Evolutionary conservation across 1,139 yeast species (phyloP).

Genomic region (Saccharomyces hybrid): DNA sequence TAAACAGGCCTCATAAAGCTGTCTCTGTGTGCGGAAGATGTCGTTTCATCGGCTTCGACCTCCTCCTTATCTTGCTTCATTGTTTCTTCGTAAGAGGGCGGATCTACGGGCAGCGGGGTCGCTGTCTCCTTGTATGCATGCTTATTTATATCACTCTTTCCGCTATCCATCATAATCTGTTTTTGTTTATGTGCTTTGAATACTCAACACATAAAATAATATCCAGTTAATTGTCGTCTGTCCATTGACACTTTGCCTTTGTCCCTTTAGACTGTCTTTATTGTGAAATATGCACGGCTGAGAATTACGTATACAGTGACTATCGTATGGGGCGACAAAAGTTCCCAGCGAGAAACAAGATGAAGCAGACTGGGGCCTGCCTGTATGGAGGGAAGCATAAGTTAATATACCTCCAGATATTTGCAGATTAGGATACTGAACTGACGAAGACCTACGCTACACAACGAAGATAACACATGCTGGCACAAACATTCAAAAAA

Average conservation of each 20-base stretch:
- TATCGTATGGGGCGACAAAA: neutral
- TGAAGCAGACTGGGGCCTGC: neutral
- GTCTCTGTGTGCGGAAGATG: neutral
- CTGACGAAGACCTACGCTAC: neutral
- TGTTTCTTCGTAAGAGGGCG: constrained; percentile 23
- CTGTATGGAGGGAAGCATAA: neutral
- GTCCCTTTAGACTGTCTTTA: neutral
- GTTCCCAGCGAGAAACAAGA: neutral
- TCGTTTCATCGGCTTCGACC: neutral
- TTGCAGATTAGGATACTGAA: neutral
- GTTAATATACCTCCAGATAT: neutral
- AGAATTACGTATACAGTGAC: neutral
- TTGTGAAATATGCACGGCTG: neutral
- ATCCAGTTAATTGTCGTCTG: neutral
- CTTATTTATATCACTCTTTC: neutral
- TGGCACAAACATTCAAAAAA: neutral
- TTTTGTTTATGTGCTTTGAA: neutral
- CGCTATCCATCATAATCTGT: neutral
- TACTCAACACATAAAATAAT: too few relatives aligned
- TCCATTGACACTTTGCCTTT: neutral
- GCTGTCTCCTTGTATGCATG: neutral
- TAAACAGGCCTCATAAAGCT: constrained; percentile 1
- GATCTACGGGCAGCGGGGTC: constrained; percentile 11
- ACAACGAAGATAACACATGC: neutral
- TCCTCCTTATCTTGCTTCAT: constrained; percentile 10